These are phyloP conservation scores for Tetratostichococcus sp. DNA, from an alignment of 139 green algal species.

Conservation along the genomic window DNA sequence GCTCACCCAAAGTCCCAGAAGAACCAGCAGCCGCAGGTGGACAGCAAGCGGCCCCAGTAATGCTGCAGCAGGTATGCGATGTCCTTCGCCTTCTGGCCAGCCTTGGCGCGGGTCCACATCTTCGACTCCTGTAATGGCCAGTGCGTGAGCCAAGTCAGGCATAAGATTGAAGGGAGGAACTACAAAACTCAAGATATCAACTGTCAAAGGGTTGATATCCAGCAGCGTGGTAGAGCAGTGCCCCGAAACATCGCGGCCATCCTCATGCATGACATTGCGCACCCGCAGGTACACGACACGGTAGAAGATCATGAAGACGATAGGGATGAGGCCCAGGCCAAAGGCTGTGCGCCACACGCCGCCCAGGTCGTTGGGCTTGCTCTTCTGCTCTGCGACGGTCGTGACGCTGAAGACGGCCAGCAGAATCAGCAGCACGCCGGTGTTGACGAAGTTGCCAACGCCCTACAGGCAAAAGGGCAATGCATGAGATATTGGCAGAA, in stretches of 20 bases:
- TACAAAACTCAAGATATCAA: no score
- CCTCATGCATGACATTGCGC: no score
- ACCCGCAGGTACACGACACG: not conserved
- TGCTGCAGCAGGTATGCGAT: not conserved
- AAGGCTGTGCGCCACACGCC: constrained; percentile 24
- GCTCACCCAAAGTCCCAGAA: constrained; percentile 16
- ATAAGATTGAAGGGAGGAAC: no score
- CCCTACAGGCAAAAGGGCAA: constrained; percentile 5
- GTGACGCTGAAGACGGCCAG: not conserved
- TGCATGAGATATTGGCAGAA: no score
- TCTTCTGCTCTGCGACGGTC: not conserved
- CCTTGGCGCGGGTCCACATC: not conserved
- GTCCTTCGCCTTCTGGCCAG: not conserved
- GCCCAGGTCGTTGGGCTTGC: constrained; percentile 3
- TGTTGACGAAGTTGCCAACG: constrained; percentile 28
- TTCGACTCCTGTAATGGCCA: not conserved
- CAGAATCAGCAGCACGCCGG: constrained; percentile 17
- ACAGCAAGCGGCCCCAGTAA: constrained; percentile 16
- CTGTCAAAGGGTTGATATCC: no score
- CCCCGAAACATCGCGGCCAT: no score
- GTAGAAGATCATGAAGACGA: constrained; percentile 28
- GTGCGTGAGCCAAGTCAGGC: no score
- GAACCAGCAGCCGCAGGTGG: constrained; percentile 25
- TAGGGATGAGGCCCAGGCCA: constrained; percentile 24
- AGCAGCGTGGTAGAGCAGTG: no score